Conservation (phyloP, 495 filamentous ascomycete species). For the Physcia stellaris region DNA sequence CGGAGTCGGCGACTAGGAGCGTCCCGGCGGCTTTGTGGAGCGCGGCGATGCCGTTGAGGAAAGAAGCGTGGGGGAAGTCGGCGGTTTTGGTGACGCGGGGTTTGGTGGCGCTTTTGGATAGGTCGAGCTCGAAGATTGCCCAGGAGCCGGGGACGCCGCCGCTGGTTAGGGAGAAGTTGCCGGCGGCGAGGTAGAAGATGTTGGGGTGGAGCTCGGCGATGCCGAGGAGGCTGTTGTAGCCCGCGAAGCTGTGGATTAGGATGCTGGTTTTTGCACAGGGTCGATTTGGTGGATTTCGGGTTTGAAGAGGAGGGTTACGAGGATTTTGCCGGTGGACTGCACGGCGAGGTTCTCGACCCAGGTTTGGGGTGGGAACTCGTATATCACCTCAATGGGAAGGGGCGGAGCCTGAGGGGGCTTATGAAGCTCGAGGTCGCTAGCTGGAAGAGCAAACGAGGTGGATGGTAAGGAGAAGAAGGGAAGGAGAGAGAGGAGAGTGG, state of each 20-base stretch:
- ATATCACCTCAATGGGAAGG: background rate
- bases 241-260: constrained; percentile 3
- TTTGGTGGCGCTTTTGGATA: background rate
- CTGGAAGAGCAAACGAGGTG: background rate
- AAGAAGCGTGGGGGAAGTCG: background rate
- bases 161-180: no score
- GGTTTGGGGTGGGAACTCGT: constrained; percentile 21
- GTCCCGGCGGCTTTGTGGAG: background rate
- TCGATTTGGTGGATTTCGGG: constrained; percentile 10
- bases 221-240: background rate
- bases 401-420: background rate
- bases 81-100: constrained; percentile 3
- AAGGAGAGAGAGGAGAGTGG: no score
- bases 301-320: constrained; percentile 28
- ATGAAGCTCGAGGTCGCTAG: background rate
- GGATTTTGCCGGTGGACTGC: constrained; percentile 30
- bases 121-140: constrained; percentile 1
- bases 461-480: background rate
- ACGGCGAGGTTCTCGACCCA: constrained; percentile 35
- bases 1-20: constrained; percentile 14
- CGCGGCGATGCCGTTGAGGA: constrained; percentile 4
- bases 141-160: background rate
- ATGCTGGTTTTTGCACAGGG: background rate
- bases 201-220: constrained; percentile 1
- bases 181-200: constrained; percentile 7